A percentile compares a stretch with the other conserved stretches of the same genome.
Evolutionary conservation across 345 rosid genomes (phyloP).

Genomic region (Mangifera indica): DNA sequence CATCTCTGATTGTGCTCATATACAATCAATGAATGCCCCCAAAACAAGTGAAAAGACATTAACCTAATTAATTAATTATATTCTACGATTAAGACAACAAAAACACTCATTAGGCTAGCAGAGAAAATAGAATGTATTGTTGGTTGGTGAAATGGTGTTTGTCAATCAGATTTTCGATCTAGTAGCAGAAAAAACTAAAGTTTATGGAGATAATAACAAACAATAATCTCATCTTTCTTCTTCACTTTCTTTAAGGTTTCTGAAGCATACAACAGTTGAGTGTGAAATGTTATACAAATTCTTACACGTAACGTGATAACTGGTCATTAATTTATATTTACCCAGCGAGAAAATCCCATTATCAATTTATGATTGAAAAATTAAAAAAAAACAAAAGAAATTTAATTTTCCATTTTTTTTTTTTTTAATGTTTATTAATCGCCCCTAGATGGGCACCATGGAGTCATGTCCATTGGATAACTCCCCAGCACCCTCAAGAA

Average conservation of each 20-base stretch:
- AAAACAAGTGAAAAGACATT: background rate
- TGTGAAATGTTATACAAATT: background rate
- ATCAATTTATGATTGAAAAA: conserved; percentile 16
- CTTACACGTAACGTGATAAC: conserved; percentile 10
- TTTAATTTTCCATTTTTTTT: conserved; percentile 13
- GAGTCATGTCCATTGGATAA: conserved; percentile 99
- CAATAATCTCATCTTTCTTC: background rate
- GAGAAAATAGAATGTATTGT: too few relatives aligned
- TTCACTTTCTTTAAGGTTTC: background rate
- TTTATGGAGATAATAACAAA: background rate
- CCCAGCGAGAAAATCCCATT: conserved; percentile 6
- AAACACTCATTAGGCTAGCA: too few relatives aligned
- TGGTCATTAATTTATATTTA: conserved; percentile 11
- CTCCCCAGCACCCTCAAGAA: conserved; percentile 95
- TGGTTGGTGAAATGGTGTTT: too few relatives aligned
- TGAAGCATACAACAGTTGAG: conserved; percentile 4
- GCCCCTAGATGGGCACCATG: conserved; percentile 69
- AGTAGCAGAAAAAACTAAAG: too few relatives aligned
- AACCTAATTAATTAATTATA: background rate
- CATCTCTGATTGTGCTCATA: too few relatives aligned
- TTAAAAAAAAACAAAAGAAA: conserved; percentile 9
- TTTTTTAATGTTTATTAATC: conserved; percentile 14
- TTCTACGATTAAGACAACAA: background rate
- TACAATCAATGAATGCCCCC: too few relatives aligned
- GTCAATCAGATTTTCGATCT: too few relatives aligned